Evolutionary conservation across 2,329 filamentous ascomycete genomes (phyloP).

Genomic region (Colletotrichum costaricense): DNA sequence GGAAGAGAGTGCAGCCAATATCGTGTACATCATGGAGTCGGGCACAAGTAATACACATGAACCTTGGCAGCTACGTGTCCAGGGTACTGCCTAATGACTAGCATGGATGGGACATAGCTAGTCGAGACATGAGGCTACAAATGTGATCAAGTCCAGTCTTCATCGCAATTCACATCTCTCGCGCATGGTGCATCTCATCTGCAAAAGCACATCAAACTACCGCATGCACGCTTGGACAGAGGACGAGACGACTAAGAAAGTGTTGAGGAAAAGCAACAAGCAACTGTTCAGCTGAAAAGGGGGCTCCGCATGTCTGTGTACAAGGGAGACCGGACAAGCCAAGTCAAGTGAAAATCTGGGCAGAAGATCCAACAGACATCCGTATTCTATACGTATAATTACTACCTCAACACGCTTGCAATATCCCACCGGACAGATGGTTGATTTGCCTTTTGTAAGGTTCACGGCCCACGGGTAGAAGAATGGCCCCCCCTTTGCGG

Average conservation of each 20-base stretch:
- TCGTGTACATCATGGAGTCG: not conserved
- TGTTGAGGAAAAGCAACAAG: slow-evolving; percentile 24
- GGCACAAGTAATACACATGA: not conserved
- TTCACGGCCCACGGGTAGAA: too few relatives aligned
- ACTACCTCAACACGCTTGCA: too few relatives aligned
- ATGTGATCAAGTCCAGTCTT: not conserved
- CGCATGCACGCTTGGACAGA: slow-evolving; percentile 26
- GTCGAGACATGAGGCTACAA: not conserved
- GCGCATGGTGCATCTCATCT: slow-evolving; percentile 14
- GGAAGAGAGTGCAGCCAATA: slow-evolving; percentile 5
- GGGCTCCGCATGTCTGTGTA: not conserved
- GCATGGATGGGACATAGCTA: not conserved
- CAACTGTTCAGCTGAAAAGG: not conserved
- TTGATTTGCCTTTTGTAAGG: not conserved
- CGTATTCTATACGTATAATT: too few relatives aligned
- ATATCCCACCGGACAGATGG: not conserved
- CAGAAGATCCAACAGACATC: not conserved
- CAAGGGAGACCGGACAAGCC: not conserved
- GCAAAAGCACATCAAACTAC: slow-evolving; percentile 6
- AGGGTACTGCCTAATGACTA: not conserved
- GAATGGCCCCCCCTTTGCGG: not conserved
- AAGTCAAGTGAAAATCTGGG: not conserved
- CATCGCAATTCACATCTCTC: slow-evolving; percentile 3
- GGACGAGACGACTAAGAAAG: slow-evolving; percentile 13
- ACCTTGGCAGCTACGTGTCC: not conserved